Conservation (phyloP, 2,329 filamentous ascomycete genomes). For the Cladophialophora exuberans region DNA sequence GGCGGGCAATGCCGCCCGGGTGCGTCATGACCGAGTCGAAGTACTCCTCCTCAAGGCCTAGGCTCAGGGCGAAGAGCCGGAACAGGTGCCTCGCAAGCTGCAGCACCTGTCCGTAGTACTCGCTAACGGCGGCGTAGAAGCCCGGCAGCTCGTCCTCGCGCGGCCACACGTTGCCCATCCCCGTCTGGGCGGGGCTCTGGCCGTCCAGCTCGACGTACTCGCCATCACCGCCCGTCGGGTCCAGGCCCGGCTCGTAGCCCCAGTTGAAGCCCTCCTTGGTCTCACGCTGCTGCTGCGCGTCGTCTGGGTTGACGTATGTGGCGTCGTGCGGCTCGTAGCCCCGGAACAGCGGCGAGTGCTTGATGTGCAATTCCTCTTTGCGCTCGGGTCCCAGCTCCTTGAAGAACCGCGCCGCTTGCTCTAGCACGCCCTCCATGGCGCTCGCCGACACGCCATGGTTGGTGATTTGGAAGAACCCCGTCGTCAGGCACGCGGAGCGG, state of each 20-base stretch:
- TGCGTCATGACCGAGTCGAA: slow-evolving; percentile 59
- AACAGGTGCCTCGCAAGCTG: slow-evolving; percentile 56
- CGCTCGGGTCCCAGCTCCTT: slow-evolving; percentile 26
- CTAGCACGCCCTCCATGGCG: slow-evolving; percentile 48
- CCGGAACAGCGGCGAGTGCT: slow-evolving; percentile 40
- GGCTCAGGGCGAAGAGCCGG: slow-evolving; percentile 58
- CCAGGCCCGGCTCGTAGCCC: slow-evolving; percentile 32
- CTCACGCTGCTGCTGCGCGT: slow-evolving; percentile 23
- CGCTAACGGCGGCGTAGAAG: slow-evolving; percentile 53
- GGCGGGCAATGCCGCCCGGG: slow-evolving; percentile 45
- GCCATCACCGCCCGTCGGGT: slow-evolving; percentile 29
- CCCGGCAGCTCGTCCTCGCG: slow-evolving; percentile 31
- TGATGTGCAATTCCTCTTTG: slow-evolving; percentile 40
- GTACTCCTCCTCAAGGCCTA: slow-evolving; percentile 57
- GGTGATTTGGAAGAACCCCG: slow-evolving; percentile 59
- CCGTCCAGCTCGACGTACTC: slow-evolving; percentile 34
- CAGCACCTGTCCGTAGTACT: slow-evolving; percentile 56
- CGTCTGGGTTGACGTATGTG: slow-evolving; percentile 33
- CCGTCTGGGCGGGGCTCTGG: slow-evolving; percentile 10
- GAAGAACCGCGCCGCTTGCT: slow-evolving; percentile 53
- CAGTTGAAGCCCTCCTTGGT: slow-evolving; percentile 35
- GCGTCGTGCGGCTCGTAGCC: slow-evolving; percentile 32
- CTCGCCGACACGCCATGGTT: slow-evolving; percentile 51
- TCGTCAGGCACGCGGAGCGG: slow-evolving; percentile 49
- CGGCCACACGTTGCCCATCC: slow-evolving; percentile 32